These are phyloP conservation scores for Colletotrichum shisoi DNA, from an alignment of 2,329 filamentous ascomycete genomes.

Conservation along the genomic window DNA sequence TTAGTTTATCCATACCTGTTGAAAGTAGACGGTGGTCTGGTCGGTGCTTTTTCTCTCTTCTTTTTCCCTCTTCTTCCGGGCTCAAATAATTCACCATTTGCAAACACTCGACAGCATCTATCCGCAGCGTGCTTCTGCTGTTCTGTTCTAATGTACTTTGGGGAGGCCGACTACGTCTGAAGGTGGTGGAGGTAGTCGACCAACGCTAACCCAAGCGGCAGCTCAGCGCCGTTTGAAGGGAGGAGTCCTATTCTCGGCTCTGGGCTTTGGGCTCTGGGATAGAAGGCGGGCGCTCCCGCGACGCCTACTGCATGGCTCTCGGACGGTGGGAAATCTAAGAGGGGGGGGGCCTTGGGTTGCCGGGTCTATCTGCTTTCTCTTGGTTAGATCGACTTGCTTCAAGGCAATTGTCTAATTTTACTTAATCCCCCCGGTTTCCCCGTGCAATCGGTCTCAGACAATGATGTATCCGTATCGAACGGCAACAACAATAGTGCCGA, in stretches of 20 bases:
- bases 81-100: conserved; percentile 22
- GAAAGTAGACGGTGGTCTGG: conserved; percentile 15
- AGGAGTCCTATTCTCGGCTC: conserved; percentile 17
- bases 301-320: conserved; percentile 19
- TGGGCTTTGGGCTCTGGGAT: conserved; percentile 10
- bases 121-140: neutral
- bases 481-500: neutral
- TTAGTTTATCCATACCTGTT: conserved; percentile 39
- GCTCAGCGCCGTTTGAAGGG: conserved; percentile 1
- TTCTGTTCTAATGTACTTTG: too few relatives aligned
- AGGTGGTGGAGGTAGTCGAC: neutral
- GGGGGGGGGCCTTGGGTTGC: neutral
- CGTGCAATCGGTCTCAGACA: neutral
- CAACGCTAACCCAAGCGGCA: neutral
- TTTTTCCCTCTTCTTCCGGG: neutral
- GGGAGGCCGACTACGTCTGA: too few relatives aligned
- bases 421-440: too few relatives aligned
- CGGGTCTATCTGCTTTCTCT: neutral
- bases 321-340: conserved; percentile 4
- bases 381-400: neutral
- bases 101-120: neutral
- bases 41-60: conserved; percentile 3
- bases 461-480: neutral
- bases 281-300: conserved; percentile 26
- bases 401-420: neutral